phyloP scores from a whole-genome alignment of 768 basidiomycete species.

The Pisolithus albus region DNA sequence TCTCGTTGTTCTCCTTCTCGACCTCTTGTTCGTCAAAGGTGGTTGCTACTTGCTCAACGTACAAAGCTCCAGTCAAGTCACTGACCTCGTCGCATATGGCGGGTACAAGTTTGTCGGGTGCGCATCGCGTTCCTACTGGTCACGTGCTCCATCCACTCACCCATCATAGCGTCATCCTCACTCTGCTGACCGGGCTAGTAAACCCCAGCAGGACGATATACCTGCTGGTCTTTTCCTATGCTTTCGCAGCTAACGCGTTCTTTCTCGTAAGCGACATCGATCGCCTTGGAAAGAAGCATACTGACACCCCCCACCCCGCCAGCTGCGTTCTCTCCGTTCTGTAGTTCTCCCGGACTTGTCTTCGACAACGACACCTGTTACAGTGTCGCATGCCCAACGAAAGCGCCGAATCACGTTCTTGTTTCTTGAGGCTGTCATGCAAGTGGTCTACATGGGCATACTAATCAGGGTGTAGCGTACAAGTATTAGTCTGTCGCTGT shows the following conservation, averaged over 20 bases:
- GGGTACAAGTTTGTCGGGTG: conserved; percentile 98
- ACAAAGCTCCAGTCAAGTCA: conserved; percentile 58
- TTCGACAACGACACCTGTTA: conserved; percentile 40
- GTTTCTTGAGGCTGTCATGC: conserved; percentile 75
- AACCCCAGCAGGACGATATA: conserved; percentile 57
- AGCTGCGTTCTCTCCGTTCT: conserved; percentile 91
- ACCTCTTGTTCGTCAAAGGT: conserved; percentile 82
- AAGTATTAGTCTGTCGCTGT: too few species aligned
- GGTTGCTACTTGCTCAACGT: conserved; percentile 94
- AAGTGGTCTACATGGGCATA: conserved; percentile 82
- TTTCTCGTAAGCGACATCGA: conserved; percentile 62
- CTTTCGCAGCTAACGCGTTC: conserved; percentile 85
- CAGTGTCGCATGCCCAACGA: conserved; percentile 72
- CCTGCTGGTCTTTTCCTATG: conserved; percentile 71
- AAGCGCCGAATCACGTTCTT: conserved; percentile 85
- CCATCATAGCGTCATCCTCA: conserved; percentile 65
- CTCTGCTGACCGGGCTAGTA: conserved; percentile 67
- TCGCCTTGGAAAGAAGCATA: background rate
- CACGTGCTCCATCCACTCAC: conserved; percentile 2
- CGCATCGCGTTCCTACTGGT: conserved; percentile 12
- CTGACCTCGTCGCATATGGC: conserved; percentile 85
- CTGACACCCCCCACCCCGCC: background rate
- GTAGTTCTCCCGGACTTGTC: conserved; percentile 78
- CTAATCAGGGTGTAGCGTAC: conserved; percentile 53
- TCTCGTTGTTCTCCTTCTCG: conserved; percentile 75